Evolutionary conservation across 371 early-diverging fungal genomes (phyloP), one percentile per base, ranked within the genome.

Genomic region (Syncephalis plumigaleata): DNA sequence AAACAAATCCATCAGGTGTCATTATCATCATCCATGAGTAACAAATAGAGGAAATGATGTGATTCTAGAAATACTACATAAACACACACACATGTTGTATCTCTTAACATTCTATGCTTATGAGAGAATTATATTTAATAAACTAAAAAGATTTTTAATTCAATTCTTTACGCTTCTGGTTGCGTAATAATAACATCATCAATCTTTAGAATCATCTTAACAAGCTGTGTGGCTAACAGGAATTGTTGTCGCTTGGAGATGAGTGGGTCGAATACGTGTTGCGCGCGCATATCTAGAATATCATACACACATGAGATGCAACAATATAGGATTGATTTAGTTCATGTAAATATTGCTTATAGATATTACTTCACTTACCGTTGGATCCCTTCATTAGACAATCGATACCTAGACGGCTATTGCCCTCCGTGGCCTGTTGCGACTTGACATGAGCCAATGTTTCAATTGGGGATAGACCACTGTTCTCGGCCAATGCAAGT

Each of bases 211-310:
- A 99, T 91, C 84, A 91, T 92, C 67, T 92, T 95, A 54, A 97
- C 99, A 24, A 99, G 71, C 72, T 99, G 99, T 40, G 98, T 98
- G 18, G 99, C 97, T 52, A 98, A 75, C 53, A 88, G 65, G 63
- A 88, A 85, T 69, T 99, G 98, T 59, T 95, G 95, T 44, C 93
- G 86, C 82, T 99, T 99, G 47, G 96, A 93, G 46, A 91, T 91
- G 53, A 98, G 74, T 24, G 98, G 94, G 64, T 99, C 99, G 69
- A 91, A 95, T 20, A 99, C 98, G 57, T 83, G 77, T 63, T 89
- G 86, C 42, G 85, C 87, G 64, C 86, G 83, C 99, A 99, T 99
- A 65, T 98, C 86, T 66, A n/a, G n/a, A n/a, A n/a, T n/a, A n/a
- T n/a, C n/a, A 50, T 4, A 36, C 39, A 31, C 27, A 42, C 27